Conservation (phyloP, 805 yeast genomes). For the Blastobotrys parvus region DNA sequence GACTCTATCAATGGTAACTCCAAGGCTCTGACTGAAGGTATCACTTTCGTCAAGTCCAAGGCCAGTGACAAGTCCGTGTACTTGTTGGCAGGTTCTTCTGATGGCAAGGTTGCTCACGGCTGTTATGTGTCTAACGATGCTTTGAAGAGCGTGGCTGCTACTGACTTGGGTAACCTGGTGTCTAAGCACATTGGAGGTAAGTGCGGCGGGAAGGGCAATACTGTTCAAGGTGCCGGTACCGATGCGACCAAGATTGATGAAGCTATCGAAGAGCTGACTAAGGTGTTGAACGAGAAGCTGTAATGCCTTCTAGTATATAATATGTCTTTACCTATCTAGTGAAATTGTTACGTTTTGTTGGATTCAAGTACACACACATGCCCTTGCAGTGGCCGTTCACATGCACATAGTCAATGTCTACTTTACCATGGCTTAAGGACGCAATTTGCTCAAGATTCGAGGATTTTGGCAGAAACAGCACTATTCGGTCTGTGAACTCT, state of each 20-base stretch:
- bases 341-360: conserved; percentile 1
- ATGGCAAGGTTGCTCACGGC: conserved; percentile 85
- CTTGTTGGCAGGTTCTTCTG: conserved; percentile 60
- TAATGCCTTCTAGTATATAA: not conserved
- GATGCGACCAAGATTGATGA: conserved; percentile 57
- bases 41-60: conserved; percentile 71
- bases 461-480: conserved; percentile 20
- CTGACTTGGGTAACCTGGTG: conserved; percentile 63
- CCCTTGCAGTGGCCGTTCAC: conserved; percentile 13
- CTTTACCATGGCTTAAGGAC: conserved; percentile 1
- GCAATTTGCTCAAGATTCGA: conserved; percentile 15
- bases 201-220: conserved; percentile 97
- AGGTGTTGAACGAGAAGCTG: conserved; percentile 15
- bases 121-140: conserved; percentile 73
- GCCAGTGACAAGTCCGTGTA: conserved; percentile 68
- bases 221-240: conserved; percentile 95
- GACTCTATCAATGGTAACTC: conserved; percentile 66
- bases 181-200: conserved; percentile 81
- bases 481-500: conserved; percentile 8
- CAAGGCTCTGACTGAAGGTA: conserved; percentile 90
- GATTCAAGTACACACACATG: conserved; percentile 13
- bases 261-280: conserved; percentile 67
- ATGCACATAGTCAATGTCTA: conserved; percentile 12
- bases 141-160: conserved; percentile 60
- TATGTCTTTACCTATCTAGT: no score